Evolutionary conservation across 257 asterid genomes (phyloP).

Genomic region (Solanum gracilifrons): DNA sequence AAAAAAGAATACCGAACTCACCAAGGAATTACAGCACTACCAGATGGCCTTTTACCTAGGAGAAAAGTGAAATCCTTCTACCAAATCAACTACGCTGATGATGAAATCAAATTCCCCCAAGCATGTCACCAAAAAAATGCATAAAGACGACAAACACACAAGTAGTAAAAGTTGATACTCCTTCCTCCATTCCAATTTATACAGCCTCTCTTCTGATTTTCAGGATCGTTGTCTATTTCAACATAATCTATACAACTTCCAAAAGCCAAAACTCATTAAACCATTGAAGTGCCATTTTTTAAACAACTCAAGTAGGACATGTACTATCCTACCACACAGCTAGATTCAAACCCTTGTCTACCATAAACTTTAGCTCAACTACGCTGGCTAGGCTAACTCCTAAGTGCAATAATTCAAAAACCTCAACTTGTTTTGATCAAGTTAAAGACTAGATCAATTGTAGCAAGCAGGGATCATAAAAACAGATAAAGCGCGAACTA

Average conservation of each 20-base stretch:
- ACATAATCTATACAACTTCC: not conserved
- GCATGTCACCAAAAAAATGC: not conserved
- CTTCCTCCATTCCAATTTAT: not conserved
- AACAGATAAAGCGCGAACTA: not conserved
- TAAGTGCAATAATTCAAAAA: not conserved
- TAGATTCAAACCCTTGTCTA: not conserved
- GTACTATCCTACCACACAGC: not conserved
- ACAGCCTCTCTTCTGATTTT: not conserved
- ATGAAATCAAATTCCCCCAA: not conserved
- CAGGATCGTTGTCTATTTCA: not conserved
- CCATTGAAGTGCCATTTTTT: not conserved
- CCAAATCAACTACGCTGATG: not conserved
- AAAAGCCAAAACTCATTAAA: not conserved
- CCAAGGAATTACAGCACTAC: not conserved
- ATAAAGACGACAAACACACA: not conserved
- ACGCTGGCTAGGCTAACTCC: not conserved
- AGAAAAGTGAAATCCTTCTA: not conserved
- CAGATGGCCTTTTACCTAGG: not conserved
- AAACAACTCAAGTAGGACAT: not conserved
- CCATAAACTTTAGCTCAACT: not conserved
- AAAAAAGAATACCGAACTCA: not conserved
- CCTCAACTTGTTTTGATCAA: not conserved
- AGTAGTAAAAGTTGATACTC: not conserved
- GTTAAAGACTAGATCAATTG: not conserved
- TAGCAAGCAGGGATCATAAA: not conserved